These are phyloP conservation scores for Rhizophagus prolifer DNA, from an alignment of 192 early-diverging fungal species.

Conservation along the genomic window DNA sequence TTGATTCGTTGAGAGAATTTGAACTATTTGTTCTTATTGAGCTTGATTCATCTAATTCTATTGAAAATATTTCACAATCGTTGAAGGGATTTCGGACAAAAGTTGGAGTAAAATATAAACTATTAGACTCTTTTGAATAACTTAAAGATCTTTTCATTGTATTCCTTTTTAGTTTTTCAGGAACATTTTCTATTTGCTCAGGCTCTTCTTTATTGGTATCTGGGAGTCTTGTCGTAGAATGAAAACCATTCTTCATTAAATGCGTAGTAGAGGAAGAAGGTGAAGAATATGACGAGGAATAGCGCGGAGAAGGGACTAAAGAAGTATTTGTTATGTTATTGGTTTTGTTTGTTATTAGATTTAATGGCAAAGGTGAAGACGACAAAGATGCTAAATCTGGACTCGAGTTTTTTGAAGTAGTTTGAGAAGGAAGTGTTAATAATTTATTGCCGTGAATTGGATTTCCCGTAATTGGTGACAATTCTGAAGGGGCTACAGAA, in stretches of 20 bases:
- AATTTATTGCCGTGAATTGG: neutral
- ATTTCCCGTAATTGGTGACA: conserved; percentile 14
- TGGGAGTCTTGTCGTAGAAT: neutral
- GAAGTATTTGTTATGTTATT: neutral
- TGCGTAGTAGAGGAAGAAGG: neutral
- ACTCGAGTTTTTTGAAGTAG: neutral
- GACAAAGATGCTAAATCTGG: neutral
- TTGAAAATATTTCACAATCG: conserved; percentile 22
- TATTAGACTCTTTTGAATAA: neutral
- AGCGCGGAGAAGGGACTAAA: neutral
- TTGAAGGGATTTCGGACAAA: conserved; percentile 12
- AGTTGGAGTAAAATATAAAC: conserved; percentile 1
- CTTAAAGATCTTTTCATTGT: neutral
- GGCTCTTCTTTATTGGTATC: neutral
- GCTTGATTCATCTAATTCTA: neutral
- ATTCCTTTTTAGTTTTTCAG: neutral
- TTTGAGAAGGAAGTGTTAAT: neutral
- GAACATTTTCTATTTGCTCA: neutral
- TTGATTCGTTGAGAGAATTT: neutral
- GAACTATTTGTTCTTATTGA: neutral
- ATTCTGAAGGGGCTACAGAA: neutral
- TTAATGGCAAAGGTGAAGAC: neutral
- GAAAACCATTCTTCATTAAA: neutral
- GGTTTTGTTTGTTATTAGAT: neutral
- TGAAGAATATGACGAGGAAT: neutral